Evolutionary conservation across 768 basidiomycete genomes (phyloP), one percentile per base, ranked within the genome.

Genomic region (Hygrocybe punicea): DNA sequence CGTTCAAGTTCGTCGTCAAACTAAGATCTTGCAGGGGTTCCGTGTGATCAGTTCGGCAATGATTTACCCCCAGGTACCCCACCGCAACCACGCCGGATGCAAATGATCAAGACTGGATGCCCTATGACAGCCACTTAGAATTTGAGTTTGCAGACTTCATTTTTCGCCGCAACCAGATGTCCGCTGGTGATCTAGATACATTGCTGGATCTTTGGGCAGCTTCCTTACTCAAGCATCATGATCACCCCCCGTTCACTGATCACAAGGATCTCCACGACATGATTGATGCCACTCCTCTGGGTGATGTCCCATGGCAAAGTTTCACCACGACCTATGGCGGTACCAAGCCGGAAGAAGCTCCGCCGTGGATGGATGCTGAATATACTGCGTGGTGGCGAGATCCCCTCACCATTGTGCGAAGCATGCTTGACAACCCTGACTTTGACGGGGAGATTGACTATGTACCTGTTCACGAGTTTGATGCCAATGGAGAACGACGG

Each of bases 371-470:
- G 60, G 46, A 36, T 6, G 57, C 55, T 2, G 42, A 52, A 11
- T 72, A 69, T 58, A 62, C 69, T 33, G 65, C 74, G 2, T 76
- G 70, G 64, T 74, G 62, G 51, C 65, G 73, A 0, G 61, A 77
- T 56, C 67, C 72, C 1, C 60, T 56, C 0, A 16, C 39, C 0
- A 63, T 77, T 2, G 39, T 73, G 2, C 34, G 69, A 6, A 64
- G 69, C 4, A 62, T 69, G 49, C 60, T 76, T 6, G 66, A 58
- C 9, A 78, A 76, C 47, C 68, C 71, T 0, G 74, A 75, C 17
- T 74, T 75, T 50, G 53, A 62, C 0, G 63, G 57, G 1, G 60
- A 69, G n/a, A 69, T 74, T 9, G 74, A 78, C 54, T 65, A 61
- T 47, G 60, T 62, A 3, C 72, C 75, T 0, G 68, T 70, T 39